Base-by-base conservation (phyloP, 257 asterid species). In the Gentiana dahurica region DNA sequence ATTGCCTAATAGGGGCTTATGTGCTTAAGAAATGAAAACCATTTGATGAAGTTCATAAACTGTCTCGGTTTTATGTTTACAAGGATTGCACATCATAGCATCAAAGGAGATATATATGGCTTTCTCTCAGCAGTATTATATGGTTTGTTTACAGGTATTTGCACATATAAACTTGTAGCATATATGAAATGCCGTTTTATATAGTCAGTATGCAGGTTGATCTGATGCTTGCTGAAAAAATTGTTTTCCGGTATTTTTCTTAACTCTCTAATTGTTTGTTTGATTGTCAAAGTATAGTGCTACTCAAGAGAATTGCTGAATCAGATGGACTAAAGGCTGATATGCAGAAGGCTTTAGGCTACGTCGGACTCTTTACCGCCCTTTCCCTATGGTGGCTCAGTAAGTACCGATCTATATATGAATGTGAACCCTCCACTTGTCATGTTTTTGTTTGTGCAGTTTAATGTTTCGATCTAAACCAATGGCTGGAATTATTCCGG, bases 361-460 rank as follows among this genome's bases (percentile, higher is more conserved):
- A 75, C 71, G 71, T 87, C 10, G 95, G 95, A 58, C 71, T 79
- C 13, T 77, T 81, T 68, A 75, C 94, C 58, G 70, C 84, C 36
- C 49, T 79, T 47, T 86, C 88, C 55, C 82, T 84, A 46, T 87
- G 95, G 95, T 84, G 94, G 95, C 85, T 81, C 49, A 85, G 95
- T 84, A 83, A 77, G 89, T 61, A 57, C 57, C 57, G 34, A 55
- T 44, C 11, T 4, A 24, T 24, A 24, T 24, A 24, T 24, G 24
- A 24, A 24, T 24, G 24, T 24, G 24, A 24, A 24, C 24, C 24
- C 24, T 24, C 24, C 24, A 24, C 24, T 24, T 24, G 24, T 24
- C 24, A 24, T 24, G 24, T 24, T 24, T 24, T 24, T 24, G 24
- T 24, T 24, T 24, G 24, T 24, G 24, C 24, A 24, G 24, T 24